Evolutionary conservation across 768 basidiomycete species (phyloP).

Genomic region (Boletus patriciae): DNA sequence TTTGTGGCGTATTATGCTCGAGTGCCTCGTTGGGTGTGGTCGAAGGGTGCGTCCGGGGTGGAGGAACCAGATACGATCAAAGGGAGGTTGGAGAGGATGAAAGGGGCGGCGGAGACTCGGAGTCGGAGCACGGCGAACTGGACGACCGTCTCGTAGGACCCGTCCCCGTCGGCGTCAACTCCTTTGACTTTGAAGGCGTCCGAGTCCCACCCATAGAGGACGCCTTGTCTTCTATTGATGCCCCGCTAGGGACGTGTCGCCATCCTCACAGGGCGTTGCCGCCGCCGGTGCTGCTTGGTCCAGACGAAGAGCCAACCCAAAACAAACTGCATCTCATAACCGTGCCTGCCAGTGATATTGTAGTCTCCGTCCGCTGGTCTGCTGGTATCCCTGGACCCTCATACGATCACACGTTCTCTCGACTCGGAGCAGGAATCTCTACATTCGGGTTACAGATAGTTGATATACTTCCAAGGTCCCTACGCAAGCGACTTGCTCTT

Average conservation of each 20-base stretch:
- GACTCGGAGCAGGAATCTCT: slow-evolving; percentile 4
- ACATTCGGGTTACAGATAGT: slow-evolving; percentile 14
- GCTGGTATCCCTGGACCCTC: slow-evolving; percentile 12
- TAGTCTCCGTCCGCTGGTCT: background rate
- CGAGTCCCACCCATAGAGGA: slow-evolving; percentile 85
- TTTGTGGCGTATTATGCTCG: too few species aligned
- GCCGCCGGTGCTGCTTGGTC: slow-evolving; percentile 56
- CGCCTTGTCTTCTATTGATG: slow-evolving; percentile 40
- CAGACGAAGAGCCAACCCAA: slow-evolving; percentile 32
- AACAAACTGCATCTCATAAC: slow-evolving; percentile 27
- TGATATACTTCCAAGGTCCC: slow-evolving; percentile 17
- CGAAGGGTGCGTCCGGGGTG: too few species aligned
- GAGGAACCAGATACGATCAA: too few species aligned
- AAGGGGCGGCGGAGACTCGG: too few species aligned
- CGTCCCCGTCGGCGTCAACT: slow-evolving; percentile 94
- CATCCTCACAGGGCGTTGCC: slow-evolving; percentile 45
- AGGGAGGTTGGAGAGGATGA: too few species aligned
- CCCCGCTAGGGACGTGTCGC: slow-evolving; percentile 54
- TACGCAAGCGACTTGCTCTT: slow-evolving; percentile 52
- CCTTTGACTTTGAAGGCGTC: slow-evolving; percentile 92
- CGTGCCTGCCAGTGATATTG: background rate
- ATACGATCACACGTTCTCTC: slow-evolving; percentile 16
- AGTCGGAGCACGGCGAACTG: too few species aligned
- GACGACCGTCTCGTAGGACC: slow-evolving; percentile 98
- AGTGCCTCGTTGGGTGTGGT: too few species aligned